A percentile compares a stretch with the other conserved stretches of the same genome.
These are phyloP conservation scores for Ceratobasidium sp. DNA, from an alignment of 1,284 basidiomycete species.

Conservation along the genomic window DNA sequence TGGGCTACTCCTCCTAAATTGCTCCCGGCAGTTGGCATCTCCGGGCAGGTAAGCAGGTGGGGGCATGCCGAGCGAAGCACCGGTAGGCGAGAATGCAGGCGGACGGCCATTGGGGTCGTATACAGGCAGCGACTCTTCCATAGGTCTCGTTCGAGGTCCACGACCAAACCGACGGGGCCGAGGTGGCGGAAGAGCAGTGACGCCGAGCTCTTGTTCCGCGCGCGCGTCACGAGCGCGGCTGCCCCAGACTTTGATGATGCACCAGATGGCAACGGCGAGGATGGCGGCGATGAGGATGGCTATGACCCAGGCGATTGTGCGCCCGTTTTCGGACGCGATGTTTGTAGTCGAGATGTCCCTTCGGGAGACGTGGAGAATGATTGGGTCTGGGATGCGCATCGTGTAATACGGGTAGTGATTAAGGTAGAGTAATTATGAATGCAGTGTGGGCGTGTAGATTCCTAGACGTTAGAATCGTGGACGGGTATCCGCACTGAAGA, in stretches of 20 bases:
- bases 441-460: not conserved
- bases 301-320: constrained; percentile 21
- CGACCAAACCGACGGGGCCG: not conserved
- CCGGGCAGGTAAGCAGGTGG: constrained; percentile 22
- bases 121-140: constrained; percentile 12
- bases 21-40: not conserved
- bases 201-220: constrained; percentile 22
- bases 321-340: not conserved
- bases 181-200: constrained; percentile 6
- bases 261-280: constrained; percentile 25
- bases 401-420: not conserved
- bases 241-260: constrained; percentile 27
- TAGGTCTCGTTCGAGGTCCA: not conserved
- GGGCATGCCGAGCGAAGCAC: constrained; percentile 6
- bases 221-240: constrained; percentile 14
- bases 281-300: constrained; percentile 16
- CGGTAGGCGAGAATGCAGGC: constrained; percentile 8
- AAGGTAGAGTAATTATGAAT: not conserved
- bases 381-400: constrained; percentile 1
- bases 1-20: not conserved
- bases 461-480: not conserved
- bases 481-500: constrained; percentile 9
- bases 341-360: not conserved
- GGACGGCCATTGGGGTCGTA: constrained; percentile 15
- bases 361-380: not conserved